Conservation (phyloP, 192 early-diverging fungal species). For the Mortierella hygrophila region DNA sequence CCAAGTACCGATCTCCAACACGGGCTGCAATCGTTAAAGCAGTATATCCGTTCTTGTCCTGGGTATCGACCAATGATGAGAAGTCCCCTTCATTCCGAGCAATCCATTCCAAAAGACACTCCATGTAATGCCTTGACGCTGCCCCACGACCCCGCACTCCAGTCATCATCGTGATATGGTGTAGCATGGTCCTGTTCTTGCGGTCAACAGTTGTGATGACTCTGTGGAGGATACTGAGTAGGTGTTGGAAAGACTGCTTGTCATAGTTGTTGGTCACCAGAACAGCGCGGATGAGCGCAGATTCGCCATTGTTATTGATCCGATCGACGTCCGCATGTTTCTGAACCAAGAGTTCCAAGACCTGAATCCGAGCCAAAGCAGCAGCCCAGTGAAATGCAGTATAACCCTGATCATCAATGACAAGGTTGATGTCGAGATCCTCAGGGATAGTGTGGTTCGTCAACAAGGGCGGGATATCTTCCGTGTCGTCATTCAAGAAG, state of each 20-base stretch:
- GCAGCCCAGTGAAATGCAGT: conserved; percentile 97
- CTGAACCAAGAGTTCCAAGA: conserved; percentile 81
- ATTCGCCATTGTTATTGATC: conserved; percentile 88
- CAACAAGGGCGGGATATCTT: conserved; percentile 68
- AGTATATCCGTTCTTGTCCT: conserved; percentile 85
- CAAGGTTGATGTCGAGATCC: conserved; percentile 82
- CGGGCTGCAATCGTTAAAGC: conserved; percentile 91
- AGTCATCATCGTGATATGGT: conserved; percentile 87
- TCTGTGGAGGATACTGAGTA: conserved; percentile 80
- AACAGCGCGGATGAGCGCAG: conserved; percentile 90
- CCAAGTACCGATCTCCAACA: conserved; percentile 76
- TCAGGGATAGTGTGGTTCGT: conserved; percentile 48
- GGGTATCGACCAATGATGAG: conserved; percentile 67
- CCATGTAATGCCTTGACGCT: conserved; percentile 90
- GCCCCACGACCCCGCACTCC: conserved; percentile 73
- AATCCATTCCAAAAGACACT: conserved; percentile 82
- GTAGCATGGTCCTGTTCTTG: conserved; percentile 85
- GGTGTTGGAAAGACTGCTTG: conserved; percentile 79
- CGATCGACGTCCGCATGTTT: conserved; percentile 78
- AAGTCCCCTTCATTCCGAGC: conserved; percentile 61
- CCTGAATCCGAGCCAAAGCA: conserved; percentile 81
- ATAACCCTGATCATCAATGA: conserved; percentile 96
- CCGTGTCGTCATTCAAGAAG: conserved; percentile 83
- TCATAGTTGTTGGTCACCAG: conserved; percentile 89
- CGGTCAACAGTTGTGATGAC: conserved; percentile 80